Conservation (phyloP, 148 eudicot species). For the Vaccinium corymbosum region DNA sequence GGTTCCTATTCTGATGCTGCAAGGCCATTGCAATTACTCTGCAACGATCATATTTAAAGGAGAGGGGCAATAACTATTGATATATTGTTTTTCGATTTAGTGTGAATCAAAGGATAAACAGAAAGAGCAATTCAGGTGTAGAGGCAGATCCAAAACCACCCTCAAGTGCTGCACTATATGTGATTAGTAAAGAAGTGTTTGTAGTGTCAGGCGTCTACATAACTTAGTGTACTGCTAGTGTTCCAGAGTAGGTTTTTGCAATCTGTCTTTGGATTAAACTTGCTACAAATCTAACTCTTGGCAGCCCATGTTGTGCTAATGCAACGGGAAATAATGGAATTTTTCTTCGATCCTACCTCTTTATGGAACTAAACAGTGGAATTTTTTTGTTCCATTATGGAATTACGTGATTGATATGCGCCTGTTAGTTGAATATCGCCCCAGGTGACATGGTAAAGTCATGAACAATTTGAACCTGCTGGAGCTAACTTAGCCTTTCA, state of each 20-base stretch:
- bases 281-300: not conserved
- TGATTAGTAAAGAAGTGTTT: not conserved
- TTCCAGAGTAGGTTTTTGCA: not conserved
- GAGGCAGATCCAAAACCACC: not conserved
- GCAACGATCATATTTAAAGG: slow-evolving; percentile 29
- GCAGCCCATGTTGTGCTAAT: not conserved
- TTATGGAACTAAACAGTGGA: too few species aligned
- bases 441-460: too few species aligned
- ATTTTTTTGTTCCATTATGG: not conserved
- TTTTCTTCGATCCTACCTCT: not conserved
- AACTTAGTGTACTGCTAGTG: not conserved
- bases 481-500: too few species aligned
- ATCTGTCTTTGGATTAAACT: not conserved
- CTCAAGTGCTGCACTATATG: not conserved
- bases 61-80: not conserved
- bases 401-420: too few species aligned
- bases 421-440: too few species aligned
- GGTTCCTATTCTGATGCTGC: slow-evolving; percentile 30
- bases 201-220: not conserved
- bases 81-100: not conserved
- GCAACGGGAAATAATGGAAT: not conserved
- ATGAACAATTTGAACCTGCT: too few species aligned
- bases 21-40: slow-evolving; percentile 41
- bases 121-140: not conserved
- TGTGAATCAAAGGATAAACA: not conserved